Evolutionary conservation across 805 yeast species (phyloP), one percentile per base, ranked within the genome.

Genomic region (Metschnikowia drakensbergensis): DNA sequence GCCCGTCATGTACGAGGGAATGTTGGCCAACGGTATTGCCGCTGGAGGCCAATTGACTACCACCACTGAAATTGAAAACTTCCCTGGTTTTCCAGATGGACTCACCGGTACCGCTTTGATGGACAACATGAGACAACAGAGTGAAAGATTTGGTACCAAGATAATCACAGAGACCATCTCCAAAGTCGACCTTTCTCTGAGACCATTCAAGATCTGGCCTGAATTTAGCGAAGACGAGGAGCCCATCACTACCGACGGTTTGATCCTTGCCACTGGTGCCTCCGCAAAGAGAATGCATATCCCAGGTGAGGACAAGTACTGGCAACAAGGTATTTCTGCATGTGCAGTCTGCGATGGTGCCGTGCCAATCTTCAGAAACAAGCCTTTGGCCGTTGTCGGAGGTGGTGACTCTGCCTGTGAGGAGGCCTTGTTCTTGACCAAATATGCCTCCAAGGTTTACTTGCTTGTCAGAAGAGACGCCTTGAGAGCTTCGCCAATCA

Each of bases 321-420:
- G 99, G 99, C 99, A 94, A 77, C 86, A 86, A 68, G 99, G 99
- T 70, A 94, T 94, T 58, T 88, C 96, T 59, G 99, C 99, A 13
- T 94, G 99, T 78, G 99, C 99, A 36, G 99, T 94, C 54, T 94
- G 99, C 75, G 99, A 94, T 68, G 99, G 99, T 72, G 99, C 99
- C 31, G 96, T 94, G 43, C 99, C 99, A 60, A 91, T 94, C 61
- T 94, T 94, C 78, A 88, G 98, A 79, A 87, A 94, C 79, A 87
- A 90, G 73, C 98, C 99, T 35, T 81, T 94, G 67, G 98, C 97
- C 26, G 99, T 94, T 49, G 77, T 94, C 58, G 99, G 99, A 52
- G 99, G 99, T 58, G 99, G 99, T 69, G 99, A 94, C 72, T 90
- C 97, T 58, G 99, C 99, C 17, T 96, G 98, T 71, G 99, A 94